Conservation (phyloP, 1,139 yeast species). For the Diutina rugosa region DNA sequence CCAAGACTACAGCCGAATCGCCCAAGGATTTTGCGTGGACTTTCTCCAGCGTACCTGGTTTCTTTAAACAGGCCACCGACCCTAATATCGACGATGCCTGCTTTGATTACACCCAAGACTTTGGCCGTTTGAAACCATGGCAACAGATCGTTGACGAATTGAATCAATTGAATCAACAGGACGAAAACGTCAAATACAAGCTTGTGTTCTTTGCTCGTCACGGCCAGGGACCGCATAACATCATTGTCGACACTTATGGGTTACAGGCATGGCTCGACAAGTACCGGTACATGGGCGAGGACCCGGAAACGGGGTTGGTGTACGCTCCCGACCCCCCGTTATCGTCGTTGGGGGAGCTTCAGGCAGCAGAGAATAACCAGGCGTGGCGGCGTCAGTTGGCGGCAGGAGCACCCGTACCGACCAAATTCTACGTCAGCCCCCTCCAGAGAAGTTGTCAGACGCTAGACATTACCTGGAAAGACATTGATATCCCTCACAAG, state of each 20-base stretch:
- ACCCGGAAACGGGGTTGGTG: slow-evolving; percentile 24
- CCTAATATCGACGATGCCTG: slow-evolving; percentile 22
- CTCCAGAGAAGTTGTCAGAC: slow-evolving; percentile 14
- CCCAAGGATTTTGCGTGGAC: slow-evolving; percentile 6
- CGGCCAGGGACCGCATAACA: slow-evolving; percentile 29
- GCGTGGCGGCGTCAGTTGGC: slow-evolving; percentile 11
- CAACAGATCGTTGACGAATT: slow-evolving; percentile 19
- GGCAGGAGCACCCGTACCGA: slow-evolving; percentile 6
- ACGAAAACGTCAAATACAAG: slow-evolving; percentile 14
- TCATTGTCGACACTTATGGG: slow-evolving; percentile 12
- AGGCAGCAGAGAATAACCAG: slow-evolving; percentile 28
- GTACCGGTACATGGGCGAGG: slow-evolving; percentile 14
- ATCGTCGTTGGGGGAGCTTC: slow-evolving; percentile 40
- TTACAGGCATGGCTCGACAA: slow-evolving; percentile 15
- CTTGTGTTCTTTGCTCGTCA: slow-evolving; percentile 19
- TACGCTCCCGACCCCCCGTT: slow-evolving; percentile 66
- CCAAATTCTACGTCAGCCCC: slow-evolving; percentile 14
- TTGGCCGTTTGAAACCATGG: slow-evolving; percentile 42
- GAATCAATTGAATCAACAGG: slow-evolving; percentile 19
- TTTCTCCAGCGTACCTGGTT: slow-evolving; percentile 8
- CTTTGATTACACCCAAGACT: slow-evolving; percentile 35
- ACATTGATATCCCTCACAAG: slow-evolving; percentile 3
- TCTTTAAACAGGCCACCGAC: slow-evolving; percentile 6
- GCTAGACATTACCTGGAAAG: slow-evolving; percentile 12
- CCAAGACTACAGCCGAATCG: background rate